phyloP scores from a whole-genome alignment of 2,329 filamentous ascomycete species.

The Arthrinium puccinioides region DNA sequence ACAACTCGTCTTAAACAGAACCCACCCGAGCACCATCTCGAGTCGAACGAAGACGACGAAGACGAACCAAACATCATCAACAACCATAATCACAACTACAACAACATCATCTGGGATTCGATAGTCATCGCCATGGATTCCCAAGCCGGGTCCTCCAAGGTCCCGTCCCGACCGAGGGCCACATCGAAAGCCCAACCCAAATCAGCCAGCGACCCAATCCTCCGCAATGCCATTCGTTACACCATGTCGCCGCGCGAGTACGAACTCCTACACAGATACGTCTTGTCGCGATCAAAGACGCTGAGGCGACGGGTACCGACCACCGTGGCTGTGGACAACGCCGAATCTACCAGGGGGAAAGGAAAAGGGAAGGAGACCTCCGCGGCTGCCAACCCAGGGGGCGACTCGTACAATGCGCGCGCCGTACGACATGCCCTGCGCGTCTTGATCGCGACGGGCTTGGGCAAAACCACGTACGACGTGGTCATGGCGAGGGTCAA shows the following conservation, averaged over 20 bases:
- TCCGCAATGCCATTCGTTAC: conserved; percentile 81
- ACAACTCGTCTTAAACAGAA: background rate
- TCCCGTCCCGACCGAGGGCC: background rate
- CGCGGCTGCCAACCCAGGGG: conserved; percentile 13
- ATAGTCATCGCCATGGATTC: background rate
- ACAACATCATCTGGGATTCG: background rate
- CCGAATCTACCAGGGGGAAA: conserved; percentile 9
- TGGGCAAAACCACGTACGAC: conserved; percentile 57
- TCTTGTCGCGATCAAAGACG: conserved; percentile 63
- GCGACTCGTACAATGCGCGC: conserved; percentile 62
- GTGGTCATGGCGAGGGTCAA: conserved; percentile 41
- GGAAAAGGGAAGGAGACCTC: conserved; percentile 18
- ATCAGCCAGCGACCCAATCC: conserved; percentile 54
- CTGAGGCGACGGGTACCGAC: conserved; percentile 48
- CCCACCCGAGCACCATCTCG: background rate
- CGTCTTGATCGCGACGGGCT: conserved; percentile 58
- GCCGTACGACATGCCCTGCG: conserved; percentile 65
- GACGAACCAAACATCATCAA: background rate
- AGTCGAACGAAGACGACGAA: too few relatives aligned
- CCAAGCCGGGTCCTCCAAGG: background rate
- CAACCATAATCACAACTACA: background rate
- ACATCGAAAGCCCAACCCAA: conserved; percentile 1
- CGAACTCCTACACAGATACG: conserved; percentile 72
- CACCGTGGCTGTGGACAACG: conserved; percentile 42
- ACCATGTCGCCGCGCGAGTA: conserved; percentile 83